Evolutionary conservation across 345 rosid species (phyloP), one percentile per base, ranked within the genome.

Genomic region (Geranium brycei): DNA sequence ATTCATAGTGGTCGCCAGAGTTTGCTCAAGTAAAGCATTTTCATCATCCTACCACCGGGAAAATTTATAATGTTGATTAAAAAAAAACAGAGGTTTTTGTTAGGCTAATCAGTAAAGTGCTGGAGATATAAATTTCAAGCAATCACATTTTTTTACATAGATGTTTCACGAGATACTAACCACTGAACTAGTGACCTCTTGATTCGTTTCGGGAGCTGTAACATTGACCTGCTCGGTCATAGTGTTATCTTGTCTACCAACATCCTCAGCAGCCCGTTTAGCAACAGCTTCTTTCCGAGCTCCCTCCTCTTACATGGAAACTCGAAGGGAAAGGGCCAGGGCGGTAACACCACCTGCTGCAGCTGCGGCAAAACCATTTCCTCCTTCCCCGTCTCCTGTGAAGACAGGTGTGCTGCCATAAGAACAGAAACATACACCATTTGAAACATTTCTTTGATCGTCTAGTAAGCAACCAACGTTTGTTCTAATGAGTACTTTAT

Each of bases 201-300:
- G n/a, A n/a, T n/a, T n/a, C n/a, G n/a, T n/a, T n/a, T n/a, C n/a
- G n/a, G n/a, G n/a, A n/a, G n/a, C n/a, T n/a, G n/a, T n/a, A n/a
- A n/a, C n/a, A n/a, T n/a, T n/a, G n/a, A n/a, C n/a, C n/a, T n/a
- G n/a, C n/a, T n/a, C n/a, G n/a, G n/a, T n/a, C n/a, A n/a, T n/a
- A n/a, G n/a, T n/a, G n/a, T n/a, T n/a, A n/a, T n/a, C 77, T 64
- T 72, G 78, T 56, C 70, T 82, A 62, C 78, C 64, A 68, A 78
- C 79, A 41, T 82, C 92, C 62, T 84, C 87, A 0, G 84, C 83
- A 51, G 92, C 89, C 76, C 68, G 79, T 62, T 84, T 87, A 32
- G 88, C 92, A 17, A 87, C 89, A 51, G 89, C 92, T 79, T 87
- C 89, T 74, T 87, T 87, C 70, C 90, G n/a, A n/a, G n/a, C n/a